Conservation (phyloP, 2,329 filamentous ascomycete species). For the Byssochlamys sp. region DNA sequence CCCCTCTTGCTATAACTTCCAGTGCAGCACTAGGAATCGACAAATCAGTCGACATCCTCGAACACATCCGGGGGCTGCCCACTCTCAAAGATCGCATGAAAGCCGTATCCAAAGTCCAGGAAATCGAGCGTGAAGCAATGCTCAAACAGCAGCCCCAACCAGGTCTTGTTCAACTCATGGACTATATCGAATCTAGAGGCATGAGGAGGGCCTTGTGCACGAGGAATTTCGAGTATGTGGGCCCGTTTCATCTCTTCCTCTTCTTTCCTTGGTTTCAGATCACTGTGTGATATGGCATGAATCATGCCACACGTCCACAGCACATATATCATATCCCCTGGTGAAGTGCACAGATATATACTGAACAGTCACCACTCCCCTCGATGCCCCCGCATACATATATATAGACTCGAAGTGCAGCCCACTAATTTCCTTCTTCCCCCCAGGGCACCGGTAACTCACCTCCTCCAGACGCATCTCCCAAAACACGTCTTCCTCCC, state of each 20-base stretch:
- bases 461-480: conserved; percentile 60
- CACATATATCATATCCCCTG: not conserved
- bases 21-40: conserved; percentile 58
- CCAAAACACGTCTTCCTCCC: conserved; percentile 59
- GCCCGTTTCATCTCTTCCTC: not conserved
- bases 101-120: conserved; percentile 65
- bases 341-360: no score
- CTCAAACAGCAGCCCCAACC: conserved; percentile 67
- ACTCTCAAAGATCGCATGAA: conserved; percentile 46
- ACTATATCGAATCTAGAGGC: conserved; percentile 59
- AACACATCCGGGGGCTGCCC: conserved; percentile 71
- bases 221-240: conserved; percentile 68
- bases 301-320: not conserved
- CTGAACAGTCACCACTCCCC: no score
- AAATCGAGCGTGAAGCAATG: conserved; percentile 77
- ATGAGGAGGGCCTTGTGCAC: conserved; percentile 82
- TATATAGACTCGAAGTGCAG: no score
- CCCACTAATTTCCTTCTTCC: not conserved
- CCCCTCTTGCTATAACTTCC: not conserved
- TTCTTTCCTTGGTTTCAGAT: not conserved
- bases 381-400: no score
- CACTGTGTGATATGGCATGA: not conserved
- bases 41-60: conserved; percentile 70
- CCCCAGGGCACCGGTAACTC: conserved; percentile 31
- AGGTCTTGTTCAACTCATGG: conserved; percentile 68